A percentile compares a stretch with the other conserved stretches of the same genome.
Evolutionary conservation across 441 rosid species (phyloP).

Genomic region (Eruca vesicaria): DNA sequence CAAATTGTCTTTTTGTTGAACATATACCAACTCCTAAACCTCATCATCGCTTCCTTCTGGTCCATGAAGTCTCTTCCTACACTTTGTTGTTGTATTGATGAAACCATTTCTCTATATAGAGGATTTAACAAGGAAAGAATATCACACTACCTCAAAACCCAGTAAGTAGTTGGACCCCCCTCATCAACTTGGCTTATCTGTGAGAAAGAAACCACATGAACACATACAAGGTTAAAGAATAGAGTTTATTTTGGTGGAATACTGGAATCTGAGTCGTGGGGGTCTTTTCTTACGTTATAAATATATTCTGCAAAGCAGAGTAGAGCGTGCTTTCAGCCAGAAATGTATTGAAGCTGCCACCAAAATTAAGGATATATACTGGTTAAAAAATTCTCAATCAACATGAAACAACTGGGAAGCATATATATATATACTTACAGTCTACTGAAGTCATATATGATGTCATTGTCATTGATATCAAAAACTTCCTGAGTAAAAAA

Average conservation of each 20-base stretch:
- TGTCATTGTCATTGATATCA: no score
- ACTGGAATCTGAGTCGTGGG: not conserved
- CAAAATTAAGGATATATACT: not conserved
- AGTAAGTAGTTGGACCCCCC: not conserved
- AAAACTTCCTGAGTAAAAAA: not conserved
- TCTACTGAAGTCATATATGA: not conserved
- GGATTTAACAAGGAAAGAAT: not conserved
- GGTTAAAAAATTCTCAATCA: not conserved
- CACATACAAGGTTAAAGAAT: not conserved
- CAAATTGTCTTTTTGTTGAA: not conserved
- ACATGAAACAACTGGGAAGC: not conserved
- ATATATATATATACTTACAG: not conserved
- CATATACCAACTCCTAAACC: not conserved
- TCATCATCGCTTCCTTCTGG: not conserved
- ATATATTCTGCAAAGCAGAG: not conserved
- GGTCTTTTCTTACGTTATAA: not conserved
- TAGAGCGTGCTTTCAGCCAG: not conserved
- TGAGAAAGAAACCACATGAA: not conserved
- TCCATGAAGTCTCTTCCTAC: not conserved
- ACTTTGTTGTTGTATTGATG: not conserved
- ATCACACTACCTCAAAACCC: not conserved
- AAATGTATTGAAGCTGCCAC: slow-evolving; percentile 1
- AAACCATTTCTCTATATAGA: not conserved
- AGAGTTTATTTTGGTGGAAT: not conserved
- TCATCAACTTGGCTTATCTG: not conserved